A percentile compares a stretch with the other conserved stretches of the same genome.
Evolutionary conservation across 2,329 filamentous ascomycete genomes (phyloP).

Genomic region (Sporothrix pallida): DNA sequence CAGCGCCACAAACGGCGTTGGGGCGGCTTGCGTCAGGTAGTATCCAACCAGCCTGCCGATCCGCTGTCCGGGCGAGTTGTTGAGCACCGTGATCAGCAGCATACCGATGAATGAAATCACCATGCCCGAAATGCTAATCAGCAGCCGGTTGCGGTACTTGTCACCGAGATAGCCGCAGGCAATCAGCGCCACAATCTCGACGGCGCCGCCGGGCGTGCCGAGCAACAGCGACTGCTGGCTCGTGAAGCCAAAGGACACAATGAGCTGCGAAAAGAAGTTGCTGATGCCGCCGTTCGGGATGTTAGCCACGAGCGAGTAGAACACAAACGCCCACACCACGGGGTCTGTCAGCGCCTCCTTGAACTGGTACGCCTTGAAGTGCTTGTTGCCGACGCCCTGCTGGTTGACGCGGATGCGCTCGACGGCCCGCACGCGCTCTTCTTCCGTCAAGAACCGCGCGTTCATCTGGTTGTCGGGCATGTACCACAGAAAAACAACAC

Average conservation of each 20-base stretch:
- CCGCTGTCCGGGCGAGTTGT: conserved; percentile 55
- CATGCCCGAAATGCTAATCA: conserved; percentile 38
- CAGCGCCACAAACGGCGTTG: conserved; percentile 68
- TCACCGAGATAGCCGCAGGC: conserved; percentile 58
- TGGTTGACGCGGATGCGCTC: conserved; percentile 66
- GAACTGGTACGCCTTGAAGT: conserved; percentile 69
- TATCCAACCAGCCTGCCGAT: conserved; percentile 66
- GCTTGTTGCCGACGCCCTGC: conserved; percentile 71
- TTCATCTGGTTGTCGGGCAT: conserved; percentile 53
- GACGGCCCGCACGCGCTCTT: conserved; percentile 61
- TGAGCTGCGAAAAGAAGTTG: conserved; percentile 52
- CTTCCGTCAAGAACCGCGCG: conserved; percentile 57
- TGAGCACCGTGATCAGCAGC: conserved; percentile 68
- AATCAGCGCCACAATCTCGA: conserved; percentile 54
- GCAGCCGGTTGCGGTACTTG: conserved; percentile 60
- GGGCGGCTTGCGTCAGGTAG: conserved; percentile 66
- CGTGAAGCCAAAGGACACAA: conserved; percentile 66
- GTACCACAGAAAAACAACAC: conserved; percentile 55
- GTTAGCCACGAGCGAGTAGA: conserved; percentile 45
- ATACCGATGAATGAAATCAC: conserved; percentile 63
- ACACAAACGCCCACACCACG: conserved; percentile 48
- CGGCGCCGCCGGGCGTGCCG: conserved; percentile 67
- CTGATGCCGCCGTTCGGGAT: conserved; percentile 48
- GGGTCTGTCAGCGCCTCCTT: conserved; percentile 48
- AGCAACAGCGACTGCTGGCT: conserved; percentile 66